Conservation (phyloP, 148 eudicot species). For the Vaccinium vitisidaea region DNA sequence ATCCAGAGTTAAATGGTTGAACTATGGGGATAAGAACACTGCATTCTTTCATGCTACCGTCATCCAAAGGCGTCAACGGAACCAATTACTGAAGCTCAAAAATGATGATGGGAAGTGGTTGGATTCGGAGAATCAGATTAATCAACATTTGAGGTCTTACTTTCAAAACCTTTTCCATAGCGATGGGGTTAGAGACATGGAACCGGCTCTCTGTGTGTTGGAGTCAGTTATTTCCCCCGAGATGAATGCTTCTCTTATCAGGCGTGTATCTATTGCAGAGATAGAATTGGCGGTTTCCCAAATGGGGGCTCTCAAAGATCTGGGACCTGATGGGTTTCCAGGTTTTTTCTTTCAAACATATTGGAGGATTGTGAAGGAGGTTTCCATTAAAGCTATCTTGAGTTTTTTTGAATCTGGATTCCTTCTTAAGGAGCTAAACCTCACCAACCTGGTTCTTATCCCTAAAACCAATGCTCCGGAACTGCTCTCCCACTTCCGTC, state of each 20-base stretch:
- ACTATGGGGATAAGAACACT: background rate
- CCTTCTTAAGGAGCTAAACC: background rate
- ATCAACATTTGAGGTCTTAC: background rate
- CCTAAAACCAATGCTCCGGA: background rate
- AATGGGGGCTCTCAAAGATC: background rate
- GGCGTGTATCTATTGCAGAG: rapidly evolving
- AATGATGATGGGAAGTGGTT: background rate
- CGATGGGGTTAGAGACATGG: background rate
- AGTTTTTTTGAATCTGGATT: background rate
- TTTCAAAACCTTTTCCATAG: background rate
- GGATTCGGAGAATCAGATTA: background rate
- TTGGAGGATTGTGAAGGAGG: background rate
- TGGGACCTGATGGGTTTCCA: background rate
- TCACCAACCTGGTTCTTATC: background rate
- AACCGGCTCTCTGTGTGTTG: background rate
- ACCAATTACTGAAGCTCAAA: background rate
- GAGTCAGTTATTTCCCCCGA: background rate
- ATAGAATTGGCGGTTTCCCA: background rate
- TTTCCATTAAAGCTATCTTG: background rate
- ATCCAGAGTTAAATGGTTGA: background rate
- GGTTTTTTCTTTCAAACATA: background rate
- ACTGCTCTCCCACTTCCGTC: background rate
- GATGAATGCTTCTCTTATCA: background rate
- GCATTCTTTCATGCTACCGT: background rate
- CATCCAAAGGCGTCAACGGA: background rate